phyloP scores from a whole-genome alignment of 2,329 filamentous ascomycete species.

The Aspergillus persii region DNA sequence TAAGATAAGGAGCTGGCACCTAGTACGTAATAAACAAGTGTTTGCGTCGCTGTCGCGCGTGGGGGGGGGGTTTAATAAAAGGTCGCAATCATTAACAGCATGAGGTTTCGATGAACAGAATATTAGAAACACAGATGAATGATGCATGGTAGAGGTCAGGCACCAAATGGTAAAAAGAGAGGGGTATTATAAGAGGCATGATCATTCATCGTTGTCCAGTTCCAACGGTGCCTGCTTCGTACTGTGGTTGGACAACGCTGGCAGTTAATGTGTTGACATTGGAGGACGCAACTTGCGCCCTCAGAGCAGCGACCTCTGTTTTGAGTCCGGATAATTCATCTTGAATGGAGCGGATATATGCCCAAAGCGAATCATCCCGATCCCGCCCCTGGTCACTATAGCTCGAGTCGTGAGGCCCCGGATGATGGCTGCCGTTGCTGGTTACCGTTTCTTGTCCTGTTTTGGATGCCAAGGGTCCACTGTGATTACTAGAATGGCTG shows the following conservation, averaged over 20 bases:
- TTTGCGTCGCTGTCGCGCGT: background rate
- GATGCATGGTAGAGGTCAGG: background rate
- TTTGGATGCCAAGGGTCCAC: slow-evolving; percentile 25
- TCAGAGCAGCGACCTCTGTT: slow-evolving; percentile 41
- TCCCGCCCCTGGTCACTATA: slow-evolving; percentile 31
- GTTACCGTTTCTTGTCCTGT: slow-evolving; percentile 27
- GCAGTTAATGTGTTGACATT: slow-evolving; percentile 22
- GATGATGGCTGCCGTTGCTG: slow-evolving; percentile 17
- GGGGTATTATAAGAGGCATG: background rate
- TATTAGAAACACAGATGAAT: background rate
- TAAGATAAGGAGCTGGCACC: background rate
- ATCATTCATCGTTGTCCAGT: slow-evolving; percentile 18
- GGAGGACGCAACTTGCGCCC: slow-evolving; percentile 39
- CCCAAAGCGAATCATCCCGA: slow-evolving; percentile 43
- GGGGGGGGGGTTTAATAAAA: background rate
- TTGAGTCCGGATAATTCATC: slow-evolving; percentile 41
- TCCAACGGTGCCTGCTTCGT: slow-evolving; percentile 11
- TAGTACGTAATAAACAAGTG: background rate
- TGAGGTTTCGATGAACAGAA: background rate
- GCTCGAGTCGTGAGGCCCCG: slow-evolving; percentile 21
- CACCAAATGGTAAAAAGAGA: background rate
- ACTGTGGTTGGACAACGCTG: slow-evolving; percentile 13
- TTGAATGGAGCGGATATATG: slow-evolving; percentile 44
- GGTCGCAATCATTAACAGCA: background rate
- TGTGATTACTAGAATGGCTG: slow-evolving; percentile 36